Percentiles rank a stretch among this genome's conserved stretches.
These are phyloP conservation scores for Euphorbia pulcherrima DNA, from an alignment of 345 rosid species.

Conservation along the genomic window DNA sequence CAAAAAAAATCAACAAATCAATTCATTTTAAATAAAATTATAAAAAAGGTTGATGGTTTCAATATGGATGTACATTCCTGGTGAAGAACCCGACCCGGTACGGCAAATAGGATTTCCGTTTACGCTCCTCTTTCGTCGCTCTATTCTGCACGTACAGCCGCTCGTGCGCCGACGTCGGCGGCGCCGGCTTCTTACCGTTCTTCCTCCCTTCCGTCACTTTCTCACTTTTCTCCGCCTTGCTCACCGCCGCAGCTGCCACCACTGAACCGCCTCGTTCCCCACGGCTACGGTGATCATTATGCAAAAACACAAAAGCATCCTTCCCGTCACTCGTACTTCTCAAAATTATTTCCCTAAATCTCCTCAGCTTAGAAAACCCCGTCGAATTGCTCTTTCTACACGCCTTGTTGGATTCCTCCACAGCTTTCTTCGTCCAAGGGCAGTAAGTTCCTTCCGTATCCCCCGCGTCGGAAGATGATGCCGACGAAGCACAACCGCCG, in stretches of 20 bases:
- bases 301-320: constrained; percentile 46
- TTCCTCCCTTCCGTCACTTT: constrained; percentile 1
- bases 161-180: constrained; percentile 51
- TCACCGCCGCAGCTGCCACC: not conserved
- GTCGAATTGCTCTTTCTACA: constrained; percentile 57
- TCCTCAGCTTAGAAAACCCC: constrained; percentile 50
- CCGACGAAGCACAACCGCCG: not conserved
- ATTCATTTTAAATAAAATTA: not conserved
- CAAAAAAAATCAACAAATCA: constrained; percentile 3
- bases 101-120: constrained; percentile 60
- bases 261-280: not conserved
- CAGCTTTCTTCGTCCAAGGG: constrained; percentile 35
- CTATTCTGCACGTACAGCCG: constrained; percentile 48
- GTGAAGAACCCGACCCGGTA: constrained; percentile 72
- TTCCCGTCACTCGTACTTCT: constrained; percentile 52
- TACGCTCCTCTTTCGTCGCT: constrained; percentile 45
- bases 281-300: not conserved
- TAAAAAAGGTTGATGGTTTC: not conserved
- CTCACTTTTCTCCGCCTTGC: constrained; percentile 3
- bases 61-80: constrained; percentile 68
- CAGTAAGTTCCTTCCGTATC: constrained; percentile 38
- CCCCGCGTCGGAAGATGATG: constrained; percentile 18
- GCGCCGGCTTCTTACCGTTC: constrained; percentile 23
- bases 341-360: constrained; percentile 34
- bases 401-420: constrained; percentile 23